Base-by-base conservation (phyloP, 805 yeast genomes). In the Alloascoidea africana region DNA sequence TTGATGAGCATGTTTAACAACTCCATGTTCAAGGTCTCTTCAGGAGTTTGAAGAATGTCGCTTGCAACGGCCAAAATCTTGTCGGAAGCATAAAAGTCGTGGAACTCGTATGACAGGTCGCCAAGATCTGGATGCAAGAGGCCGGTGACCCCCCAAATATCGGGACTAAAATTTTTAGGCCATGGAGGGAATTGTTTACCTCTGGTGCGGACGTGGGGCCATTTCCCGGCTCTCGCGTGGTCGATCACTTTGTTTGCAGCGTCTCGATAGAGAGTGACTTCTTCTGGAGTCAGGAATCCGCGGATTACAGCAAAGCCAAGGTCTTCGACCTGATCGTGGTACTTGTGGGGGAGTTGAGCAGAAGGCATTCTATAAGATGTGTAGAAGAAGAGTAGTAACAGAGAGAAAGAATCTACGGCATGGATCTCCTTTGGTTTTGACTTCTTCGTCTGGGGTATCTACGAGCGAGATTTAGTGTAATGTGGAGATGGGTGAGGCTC, bases 171-270 rank as follows among this genome's bases (percentile, higher is more conserved):
- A 39, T 64, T 62, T 38, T 53, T 54, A 14, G 72, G 71, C 74
- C 74, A 68, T n/a, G 74, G 74, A 4, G 74, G 74, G 44, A 68
- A 68, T 45, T 68, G 74, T 42, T 68, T 68, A 4, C 72, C 73
- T 35, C 63, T 50, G 2, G 71, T 65, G 42, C 74, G 56, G 13
- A 67, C 70, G 36, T 60, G 54, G 13, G 63, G 55, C 73, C 73
- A 68, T 14, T 62, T 52, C 2, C 74, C 74, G 3, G 50, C 57
- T 34, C 74, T 51, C 14, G 71, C 70, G 18, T 53, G 44, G 32
- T 59, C 52, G 14, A 66, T 61, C 19, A 65, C 51, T 11, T 45
- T 41, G 33, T 60, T 55, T 2, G 71, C 53, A 0, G 66, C 63
- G n/a, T 41, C 42, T 33, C 43, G 43, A 48, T 63, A 65, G 19